Conservation (phyloP, 2,329 filamentous ascomycete species). For the Lachnellula willkommii region DNA sequence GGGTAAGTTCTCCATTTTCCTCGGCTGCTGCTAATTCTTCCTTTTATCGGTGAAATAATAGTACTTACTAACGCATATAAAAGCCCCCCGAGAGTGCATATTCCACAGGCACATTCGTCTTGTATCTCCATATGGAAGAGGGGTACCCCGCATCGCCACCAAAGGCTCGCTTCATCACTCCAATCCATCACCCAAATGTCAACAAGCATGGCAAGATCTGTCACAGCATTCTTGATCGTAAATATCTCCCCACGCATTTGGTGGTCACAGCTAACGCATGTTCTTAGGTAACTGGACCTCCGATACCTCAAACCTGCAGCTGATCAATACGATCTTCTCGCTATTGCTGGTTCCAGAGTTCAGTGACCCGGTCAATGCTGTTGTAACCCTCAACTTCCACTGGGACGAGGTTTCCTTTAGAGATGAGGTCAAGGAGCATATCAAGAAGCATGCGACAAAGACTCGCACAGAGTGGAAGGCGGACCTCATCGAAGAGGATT, state of each 20-base stretch:
- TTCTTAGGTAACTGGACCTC: conserved; percentile 7
- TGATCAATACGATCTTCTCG: conserved; percentile 10
- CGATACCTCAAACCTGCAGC: conserved; percentile 7
- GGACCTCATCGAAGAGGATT: not conserved
- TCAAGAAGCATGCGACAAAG: conserved; percentile 8
- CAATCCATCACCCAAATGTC: conserved; percentile 13
- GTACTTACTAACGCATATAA: not conserved
- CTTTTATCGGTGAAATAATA: no score
- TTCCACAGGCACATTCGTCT: conserved; percentile 3
- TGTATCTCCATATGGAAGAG: conserved; percentile 11
- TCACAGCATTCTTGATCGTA: conserved; percentile 8
- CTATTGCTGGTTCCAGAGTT: conserved; percentile 10
- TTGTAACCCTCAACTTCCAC: conserved; percentile 10
- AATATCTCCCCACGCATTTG: not conserved
- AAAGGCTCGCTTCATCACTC: conserved; percentile 7
- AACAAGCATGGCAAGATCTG: conserved; percentile 12
- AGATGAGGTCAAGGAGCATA: conserved; percentile 6
- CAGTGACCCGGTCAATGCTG: conserved; percentile 9
- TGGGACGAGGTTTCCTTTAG: conserved; percentile 11
- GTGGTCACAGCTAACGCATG: not conserved
- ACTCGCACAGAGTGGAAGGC: conserved; percentile 6
- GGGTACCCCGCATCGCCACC: conserved; percentile 6
- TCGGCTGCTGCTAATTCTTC: not conserved
- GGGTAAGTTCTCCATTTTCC: not conserved
- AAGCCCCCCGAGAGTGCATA: conserved; percentile 8